Conservation (phyloP, 2,329 filamentous ascomycete genomes). For the Colletotrichum cereale region DNA sequence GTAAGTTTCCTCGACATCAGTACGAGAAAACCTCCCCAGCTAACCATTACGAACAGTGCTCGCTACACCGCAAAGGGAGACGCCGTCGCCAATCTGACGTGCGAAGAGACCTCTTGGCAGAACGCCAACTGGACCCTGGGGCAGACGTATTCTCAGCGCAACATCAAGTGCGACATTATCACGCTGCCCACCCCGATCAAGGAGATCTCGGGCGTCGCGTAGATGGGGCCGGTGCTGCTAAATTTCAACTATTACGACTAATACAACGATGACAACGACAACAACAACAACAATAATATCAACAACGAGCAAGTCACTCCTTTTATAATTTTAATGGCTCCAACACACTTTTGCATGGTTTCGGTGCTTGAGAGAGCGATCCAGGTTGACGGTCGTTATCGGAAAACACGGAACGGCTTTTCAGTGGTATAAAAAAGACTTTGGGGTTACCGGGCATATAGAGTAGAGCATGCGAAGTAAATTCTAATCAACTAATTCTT, state of each 20-base stretch:
- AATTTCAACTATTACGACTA: too few relatives aligned
- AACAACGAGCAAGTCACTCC: neutral
- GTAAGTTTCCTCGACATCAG: conserved; percentile 12
- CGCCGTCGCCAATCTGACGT: conserved; percentile 46
- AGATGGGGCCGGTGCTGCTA: neutral
- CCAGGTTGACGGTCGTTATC: neutral
- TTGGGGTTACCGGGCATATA: neutral
- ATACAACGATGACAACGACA: neutral
- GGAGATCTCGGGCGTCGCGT: conserved; percentile 46
- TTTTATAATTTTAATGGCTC: neutral
- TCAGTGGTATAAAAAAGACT: neutral
- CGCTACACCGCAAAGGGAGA: conserved; percentile 47
- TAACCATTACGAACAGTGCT: conserved; percentile 38
- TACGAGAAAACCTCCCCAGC: neutral
- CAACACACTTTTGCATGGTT: conserved; percentile 1
- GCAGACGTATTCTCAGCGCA: conserved; percentile 49
- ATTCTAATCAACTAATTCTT: conserved; percentile 19
- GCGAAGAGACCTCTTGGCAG: conserved; percentile 45
- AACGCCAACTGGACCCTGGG: conserved; percentile 50
- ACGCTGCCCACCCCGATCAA: conserved; percentile 45
- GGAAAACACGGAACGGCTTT: neutral
- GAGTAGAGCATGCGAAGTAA: neutral
- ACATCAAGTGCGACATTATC: conserved; percentile 46
- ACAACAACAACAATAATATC: neutral
- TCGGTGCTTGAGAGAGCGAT: neutral